Evolutionary conservation across 2,329 filamentous ascomycete species (phyloP), one percentile per base, ranked within the genome.

Genomic region (Colletotrichum aenigma): DNA sequence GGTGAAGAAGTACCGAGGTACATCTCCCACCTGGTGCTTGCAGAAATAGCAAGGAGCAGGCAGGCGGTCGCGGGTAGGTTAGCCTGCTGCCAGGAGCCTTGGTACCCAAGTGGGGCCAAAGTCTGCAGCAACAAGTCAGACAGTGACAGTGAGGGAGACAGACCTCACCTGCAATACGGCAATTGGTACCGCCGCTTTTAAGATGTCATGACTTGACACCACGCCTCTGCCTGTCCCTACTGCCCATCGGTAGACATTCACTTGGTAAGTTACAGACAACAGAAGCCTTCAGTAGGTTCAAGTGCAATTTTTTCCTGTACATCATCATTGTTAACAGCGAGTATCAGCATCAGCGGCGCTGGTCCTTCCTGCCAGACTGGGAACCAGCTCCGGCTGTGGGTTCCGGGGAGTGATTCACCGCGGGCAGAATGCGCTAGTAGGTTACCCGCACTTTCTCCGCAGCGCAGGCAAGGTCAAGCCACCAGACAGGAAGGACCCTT

Each of bases 401-500:
- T 61, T 66, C 32, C 60, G 62, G 65, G 71, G 66, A 60, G 71
- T 74, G 32, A 55, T 68, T 72, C 52, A 71, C 60, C 60, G 28
- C 8, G 34, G 58, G 32, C 4, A 61, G 58, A 34, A 62, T 4
- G 58, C 38, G 15, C 30, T 48, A 58, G 38, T 26, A 9, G 21
- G 64, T 68, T 30, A 69, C 70, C 74, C 74, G 70, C 48, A 74
- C 70, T 74, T 76, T 74, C 74, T 73, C 74, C 74, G 70, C 74
- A 74, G 65, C 62, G 67, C 34, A 32, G 64, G 56, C 70, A 56
- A 68, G 65, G 70, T 73, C 21, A n/a, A 73, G 56, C 73, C 64
- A 68, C 64, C 21, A 7, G 36, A 15, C 61, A n/a, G 18, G 38
- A n/a, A 52, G 43, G 43, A 52, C 30, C 13, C 60, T 48, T 30